These are phyloP conservation scores for Bretschneidera sinensis DNA, from an alignment of 345 rosid species.

Conservation along the genomic window DNA sequence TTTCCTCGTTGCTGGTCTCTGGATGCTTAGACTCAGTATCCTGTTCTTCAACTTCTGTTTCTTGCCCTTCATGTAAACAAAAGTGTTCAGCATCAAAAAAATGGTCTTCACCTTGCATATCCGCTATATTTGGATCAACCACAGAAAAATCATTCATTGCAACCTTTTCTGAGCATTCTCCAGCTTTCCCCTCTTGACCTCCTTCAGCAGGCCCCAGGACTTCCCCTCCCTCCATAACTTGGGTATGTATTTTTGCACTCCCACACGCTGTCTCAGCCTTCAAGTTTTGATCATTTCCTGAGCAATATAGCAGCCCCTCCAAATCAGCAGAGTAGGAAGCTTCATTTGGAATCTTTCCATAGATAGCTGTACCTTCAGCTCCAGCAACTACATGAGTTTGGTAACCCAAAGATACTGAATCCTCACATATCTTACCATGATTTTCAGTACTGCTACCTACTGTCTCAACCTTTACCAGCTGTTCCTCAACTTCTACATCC, in stretches of 20 bases:
- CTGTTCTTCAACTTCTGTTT: constrained; percentile 39
- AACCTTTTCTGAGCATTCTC: background rate
- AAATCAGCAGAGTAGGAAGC: background rate
- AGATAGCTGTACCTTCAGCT: constrained; percentile 11
- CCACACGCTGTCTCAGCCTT: background rate
- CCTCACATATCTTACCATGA: constrained; percentile 4
- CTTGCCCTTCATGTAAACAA: constrained; percentile 26
- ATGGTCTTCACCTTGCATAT: constrained; percentile 22
- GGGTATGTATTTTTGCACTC: background rate
- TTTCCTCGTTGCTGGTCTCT: constrained; percentile 17
- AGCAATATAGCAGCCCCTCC: constrained; percentile 6
- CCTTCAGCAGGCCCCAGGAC: background rate
- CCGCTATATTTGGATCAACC: constrained; percentile 11
- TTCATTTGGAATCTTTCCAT: background rate
- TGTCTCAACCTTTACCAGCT: constrained; percentile 7
- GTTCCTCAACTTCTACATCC: constrained; percentile 12
- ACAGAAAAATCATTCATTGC: constrained; percentile 2
- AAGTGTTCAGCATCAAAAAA: constrained; percentile 25
- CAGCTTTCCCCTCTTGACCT: background rate
- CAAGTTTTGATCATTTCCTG: constrained; percentile 7
- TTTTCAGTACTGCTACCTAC: constrained; percentile 12
- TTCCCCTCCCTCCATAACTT: background rate
- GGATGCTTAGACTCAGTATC: constrained; percentile 27
- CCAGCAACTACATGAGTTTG: background rate
- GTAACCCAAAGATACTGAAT: constrained; percentile 8